Evolutionary conservation across 441 rosid species (phyloP), one percentile per base, ranked within the genome.

Genomic region (Flueggea neowawraea): DNA sequence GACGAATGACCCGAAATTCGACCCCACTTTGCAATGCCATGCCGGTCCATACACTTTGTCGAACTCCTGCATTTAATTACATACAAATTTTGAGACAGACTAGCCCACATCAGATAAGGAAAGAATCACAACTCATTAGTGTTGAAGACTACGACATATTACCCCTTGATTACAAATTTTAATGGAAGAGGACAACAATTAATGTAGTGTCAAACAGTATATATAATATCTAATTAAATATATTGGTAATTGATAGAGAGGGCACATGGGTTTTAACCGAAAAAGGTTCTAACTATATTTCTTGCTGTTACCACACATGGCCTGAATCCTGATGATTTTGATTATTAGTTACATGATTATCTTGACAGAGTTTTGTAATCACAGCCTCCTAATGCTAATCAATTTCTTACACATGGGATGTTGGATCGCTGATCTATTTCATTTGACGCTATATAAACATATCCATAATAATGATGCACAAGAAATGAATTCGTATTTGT

Each of bases 1-100:
- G 50, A 79, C 80, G 57, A 62, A 79, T 5, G 84, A 76, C 14
- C 84, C 84, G 57, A 76, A 79, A 64, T 61, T 76, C 33, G 73
- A 71, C 10, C 84, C 84, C 75, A 79, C 80, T 8, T 75, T 76
- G 67, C 83, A 79, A 57, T 79, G 83, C 83, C 83, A 79, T 12
- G 80, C 80, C 22, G 83, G 78, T 12, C 83, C 83, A 61, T 76
- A 76, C 36, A 60, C 70, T 31, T 74, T 71, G 39, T 79, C 84
- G n/a, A 79, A 79, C 49, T 79, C 84, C 80, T 79, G 77, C 70
- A 62, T 31, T 9, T 14, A 43, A 43, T 11, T 43, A 43, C 45
- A 43, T 43, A 6, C 12, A 11, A 43, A 43, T 43, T 43, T 43
- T 43, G 12, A 43, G 45, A 43, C 45, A 43, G 45, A 22, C 28